Conservation (phyloP, 331 rosid genomes). For the Quercus tomentella region DNA sequence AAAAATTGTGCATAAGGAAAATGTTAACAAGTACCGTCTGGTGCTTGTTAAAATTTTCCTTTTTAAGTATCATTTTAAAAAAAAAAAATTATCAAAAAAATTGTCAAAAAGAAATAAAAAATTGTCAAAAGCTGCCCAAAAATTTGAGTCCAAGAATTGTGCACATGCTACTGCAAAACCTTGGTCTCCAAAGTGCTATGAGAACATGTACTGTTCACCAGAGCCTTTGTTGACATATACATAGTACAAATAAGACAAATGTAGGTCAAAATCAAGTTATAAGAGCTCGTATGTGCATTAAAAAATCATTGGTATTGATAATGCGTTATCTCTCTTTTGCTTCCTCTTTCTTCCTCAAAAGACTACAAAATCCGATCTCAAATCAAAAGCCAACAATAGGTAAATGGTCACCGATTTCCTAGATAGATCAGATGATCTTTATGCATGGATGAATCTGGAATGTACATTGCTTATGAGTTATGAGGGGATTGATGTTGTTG, state of each 20-base stretch:
- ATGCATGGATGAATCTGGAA: background rate
- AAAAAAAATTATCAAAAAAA: too few relatives aligned
- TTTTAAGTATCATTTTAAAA: too few relatives aligned
- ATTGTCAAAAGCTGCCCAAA: too few relatives aligned
- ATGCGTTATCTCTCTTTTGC: too few relatives aligned
- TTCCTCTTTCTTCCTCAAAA: too few relatives aligned
- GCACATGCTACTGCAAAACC: background rate
- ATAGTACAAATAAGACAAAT: background rate
- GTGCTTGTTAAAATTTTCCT: too few relatives aligned
- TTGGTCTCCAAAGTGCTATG: background rate
- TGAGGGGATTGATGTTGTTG: background rate
- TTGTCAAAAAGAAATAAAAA: too few relatives aligned
- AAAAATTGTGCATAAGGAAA: accelerated
- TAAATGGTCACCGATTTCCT: background rate
- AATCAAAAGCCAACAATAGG: background rate
- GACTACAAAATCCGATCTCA: too few relatives aligned
- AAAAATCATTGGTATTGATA: too few relatives aligned
- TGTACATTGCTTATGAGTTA: background rate
- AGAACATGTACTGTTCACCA: background rate
- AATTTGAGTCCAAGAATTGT: too few relatives aligned
- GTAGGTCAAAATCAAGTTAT: background rate
- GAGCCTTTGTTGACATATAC: too few relatives aligned
- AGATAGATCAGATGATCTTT: background rate
- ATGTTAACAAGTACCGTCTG: accelerated
- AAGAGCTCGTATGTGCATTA: background rate